These are phyloP conservation scores for sunflower (Helianthus annuus) DNA, from an alignment of 129 eudicot species.

Conservation along the genomic window DNA sequence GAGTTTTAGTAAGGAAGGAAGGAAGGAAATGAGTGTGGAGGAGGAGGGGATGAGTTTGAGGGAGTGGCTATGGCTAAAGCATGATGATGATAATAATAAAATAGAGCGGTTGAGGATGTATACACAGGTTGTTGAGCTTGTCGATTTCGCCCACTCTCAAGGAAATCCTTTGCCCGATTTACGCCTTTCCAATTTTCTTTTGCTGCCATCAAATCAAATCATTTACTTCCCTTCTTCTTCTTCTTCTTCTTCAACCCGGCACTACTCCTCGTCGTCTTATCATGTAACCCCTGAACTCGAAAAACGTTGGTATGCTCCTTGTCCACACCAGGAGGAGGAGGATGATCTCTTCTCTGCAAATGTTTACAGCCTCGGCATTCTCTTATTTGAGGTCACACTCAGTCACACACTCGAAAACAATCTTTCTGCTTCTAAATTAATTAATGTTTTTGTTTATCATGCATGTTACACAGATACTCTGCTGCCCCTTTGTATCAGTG, in stretches of 20 bases:
- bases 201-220: slow-evolving; percentile 33
- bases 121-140: slow-evolving; percentile 43
- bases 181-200: slow-evolving; percentile 40
- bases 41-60: slow-evolving; percentile 41
- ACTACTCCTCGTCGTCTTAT: no score
- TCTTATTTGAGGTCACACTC: slow-evolving; percentile 56
- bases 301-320: slow-evolving; percentile 50
- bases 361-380: slow-evolving; percentile 51
- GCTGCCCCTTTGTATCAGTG: slow-evolving; percentile 41
- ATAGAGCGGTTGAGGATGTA: slow-evolving; percentile 40
- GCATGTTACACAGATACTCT: slow-evolving; percentile 1
- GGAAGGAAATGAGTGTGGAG: not conserved
- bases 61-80: slow-evolving; percentile 32
- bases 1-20: not conserved
- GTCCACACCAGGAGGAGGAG: slow-evolving; percentile 38
- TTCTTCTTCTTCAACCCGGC: no score
- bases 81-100: slow-evolving; percentile 4
- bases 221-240: not conserved
- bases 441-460: not conserved
- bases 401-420: not conserved
- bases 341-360: slow-evolving; percentile 38
- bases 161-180: slow-evolving; percentile 44
- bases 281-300: slow-evolving; percentile 28
- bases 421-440: no score
- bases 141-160: slow-evolving; percentile 41